Conservation (phyloP, 352 stramenopile genomes). For the Globisporangium rhizosaccharum region DNA sequence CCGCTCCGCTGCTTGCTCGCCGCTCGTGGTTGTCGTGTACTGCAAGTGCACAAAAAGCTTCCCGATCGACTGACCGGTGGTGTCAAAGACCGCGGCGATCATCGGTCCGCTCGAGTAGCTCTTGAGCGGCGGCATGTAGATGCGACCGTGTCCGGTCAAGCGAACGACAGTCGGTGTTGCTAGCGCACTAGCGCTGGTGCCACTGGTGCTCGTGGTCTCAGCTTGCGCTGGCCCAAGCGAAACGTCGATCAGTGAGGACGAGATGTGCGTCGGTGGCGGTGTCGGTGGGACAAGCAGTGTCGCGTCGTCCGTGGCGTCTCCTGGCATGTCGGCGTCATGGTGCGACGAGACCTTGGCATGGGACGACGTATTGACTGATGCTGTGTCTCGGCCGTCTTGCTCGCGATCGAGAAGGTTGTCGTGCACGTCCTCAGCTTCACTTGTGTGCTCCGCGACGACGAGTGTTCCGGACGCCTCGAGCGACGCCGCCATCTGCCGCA, state of each 20-base stretch:
- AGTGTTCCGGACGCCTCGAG: constrained; percentile 18
- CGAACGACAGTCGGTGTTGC: constrained; percentile 13
- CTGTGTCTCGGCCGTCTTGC: too few relatives aligned
- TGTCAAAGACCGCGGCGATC: constrained; percentile 16
- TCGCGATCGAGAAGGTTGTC: not conserved
- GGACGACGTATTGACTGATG: too few relatives aligned
- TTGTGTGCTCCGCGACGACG: constrained; percentile 5
- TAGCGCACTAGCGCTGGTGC: not conserved
- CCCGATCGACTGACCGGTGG: constrained; percentile 15
- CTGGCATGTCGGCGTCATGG: not conserved
- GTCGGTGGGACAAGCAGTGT: constrained; percentile 2
- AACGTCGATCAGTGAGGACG: not conserved
- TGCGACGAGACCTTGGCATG: not conserved
- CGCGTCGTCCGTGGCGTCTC: not conserved
- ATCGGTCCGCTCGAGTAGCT: constrained; percentile 10
- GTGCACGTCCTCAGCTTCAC: not conserved
- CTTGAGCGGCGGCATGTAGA: constrained; percentile 21
- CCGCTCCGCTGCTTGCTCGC: not conserved
- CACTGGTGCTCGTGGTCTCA: not conserved
- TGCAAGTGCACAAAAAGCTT: constrained; percentile 18
- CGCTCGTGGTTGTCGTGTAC: constrained; percentile 3
- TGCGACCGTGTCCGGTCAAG: constrained; percentile 24
- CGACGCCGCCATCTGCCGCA: constrained; percentile 41
- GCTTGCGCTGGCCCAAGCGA: not conserved
- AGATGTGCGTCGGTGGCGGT: not conserved